Conservation (phyloP, 441 rosid genomes). For the Macaranga tanarius region DNA sequence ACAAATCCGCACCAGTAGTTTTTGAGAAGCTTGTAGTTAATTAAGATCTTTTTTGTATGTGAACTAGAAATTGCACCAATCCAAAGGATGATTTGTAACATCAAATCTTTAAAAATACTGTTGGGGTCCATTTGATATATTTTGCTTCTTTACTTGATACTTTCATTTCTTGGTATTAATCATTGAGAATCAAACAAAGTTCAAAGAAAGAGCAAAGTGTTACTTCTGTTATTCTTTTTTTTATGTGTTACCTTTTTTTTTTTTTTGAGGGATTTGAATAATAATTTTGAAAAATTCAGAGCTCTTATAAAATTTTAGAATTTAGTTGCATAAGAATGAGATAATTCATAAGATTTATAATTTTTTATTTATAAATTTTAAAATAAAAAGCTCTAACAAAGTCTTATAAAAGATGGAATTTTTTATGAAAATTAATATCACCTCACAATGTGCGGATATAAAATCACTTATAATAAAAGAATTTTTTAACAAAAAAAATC, state of each 20-base stretch:
- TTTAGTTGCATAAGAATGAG: too few species aligned
- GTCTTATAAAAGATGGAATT: too few species aligned
- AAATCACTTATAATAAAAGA: too few species aligned
- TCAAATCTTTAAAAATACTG: background rate
- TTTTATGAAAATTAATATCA: too few species aligned
- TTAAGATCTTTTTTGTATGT: background rate
- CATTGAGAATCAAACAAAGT: constrained; percentile 31
- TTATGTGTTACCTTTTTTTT: background rate
- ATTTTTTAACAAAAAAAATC: too few species aligned
- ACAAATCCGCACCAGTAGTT: constrained; percentile 18
- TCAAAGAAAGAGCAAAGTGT: constrained; percentile 6
- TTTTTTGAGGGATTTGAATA: too few species aligned
- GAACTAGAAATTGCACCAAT: background rate
- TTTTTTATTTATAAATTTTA: too few species aligned
- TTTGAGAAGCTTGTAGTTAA: background rate
- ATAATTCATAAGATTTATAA: too few species aligned
- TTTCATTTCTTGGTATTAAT: background rate
- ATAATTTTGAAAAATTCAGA: too few species aligned
- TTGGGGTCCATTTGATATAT: background rate
- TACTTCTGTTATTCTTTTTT: constrained; percentile 22
- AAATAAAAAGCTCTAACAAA: too few species aligned
- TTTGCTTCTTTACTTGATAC: constrained; percentile 11
- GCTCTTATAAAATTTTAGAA: too few species aligned
- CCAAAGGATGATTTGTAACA: background rate
- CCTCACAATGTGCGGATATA: too few species aligned